Percentiles rank a stretch among this genome's conserved stretches.
These are phyloP conservation scores for Babesia ovata DNA, from an alignment of 169 alveolate species.

Conservation along the genomic window DNA sequence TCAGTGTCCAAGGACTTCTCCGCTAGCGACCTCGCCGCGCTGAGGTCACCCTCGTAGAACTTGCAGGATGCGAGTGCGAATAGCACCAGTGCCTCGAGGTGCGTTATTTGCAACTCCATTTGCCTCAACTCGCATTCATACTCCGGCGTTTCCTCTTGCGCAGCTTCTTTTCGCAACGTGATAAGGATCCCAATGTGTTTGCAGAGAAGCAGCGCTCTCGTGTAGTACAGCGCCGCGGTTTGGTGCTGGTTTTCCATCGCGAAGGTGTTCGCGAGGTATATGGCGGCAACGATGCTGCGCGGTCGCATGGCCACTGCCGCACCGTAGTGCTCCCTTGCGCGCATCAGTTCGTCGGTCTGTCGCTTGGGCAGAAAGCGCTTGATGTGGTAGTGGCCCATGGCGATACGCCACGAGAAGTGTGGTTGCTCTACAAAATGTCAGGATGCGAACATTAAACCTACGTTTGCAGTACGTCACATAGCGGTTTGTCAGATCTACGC, in stretches of 20 bases:
- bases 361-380: conserved; percentile 3
- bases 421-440: conserved; percentile 4
- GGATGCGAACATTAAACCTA: not conserved
- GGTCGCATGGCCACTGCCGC: conserved; percentile 24
- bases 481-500: conserved; percentile 35
- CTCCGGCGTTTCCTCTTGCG: not conserved
- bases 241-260: conserved; percentile 40
- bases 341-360: conserved; percentile 26
- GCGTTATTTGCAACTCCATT: conserved; percentile 20
- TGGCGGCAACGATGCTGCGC: conserved; percentile 13
- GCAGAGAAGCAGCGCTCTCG: conserved; percentile 40
- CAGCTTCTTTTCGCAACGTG: not conserved
- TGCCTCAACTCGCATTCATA: conserved; percentile 6
- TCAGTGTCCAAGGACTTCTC: conserved; percentile 23
- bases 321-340: conserved; percentile 38
- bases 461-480: conserved; percentile 34
- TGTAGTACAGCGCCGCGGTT: conserved; percentile 49
- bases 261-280: conserved; percentile 41
- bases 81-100: conserved; percentile 42
- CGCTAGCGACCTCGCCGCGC: conserved; percentile 21
- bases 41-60: conserved; percentile 34
- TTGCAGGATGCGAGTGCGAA: conserved; percentile 57
- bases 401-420: conserved; percentile 26
- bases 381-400: conserved; percentile 59
- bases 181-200: conserved; percentile 21